Percentiles rank a stretch among this genome's conserved stretches.
These are phyloP conservation scores for Hypsizygus marmoreus DNA, from an alignment of 768 basidiomycete species.

Conservation along the genomic window DNA sequence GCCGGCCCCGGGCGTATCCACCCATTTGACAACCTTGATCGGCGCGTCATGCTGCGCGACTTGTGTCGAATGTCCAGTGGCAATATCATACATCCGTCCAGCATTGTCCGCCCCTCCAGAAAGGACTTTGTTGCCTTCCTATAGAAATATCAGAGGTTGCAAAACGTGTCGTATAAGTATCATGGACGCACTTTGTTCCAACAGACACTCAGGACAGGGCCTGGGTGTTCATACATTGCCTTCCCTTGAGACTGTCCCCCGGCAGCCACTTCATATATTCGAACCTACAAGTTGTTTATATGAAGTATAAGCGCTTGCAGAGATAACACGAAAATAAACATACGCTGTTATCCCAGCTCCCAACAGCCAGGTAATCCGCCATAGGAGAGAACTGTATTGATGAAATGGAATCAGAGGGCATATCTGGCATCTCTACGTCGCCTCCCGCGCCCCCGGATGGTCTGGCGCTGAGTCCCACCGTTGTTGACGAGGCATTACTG, in stretches of 20 bases:
- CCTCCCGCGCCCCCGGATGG: slow-evolving; percentile 56
- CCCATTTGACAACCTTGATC: slow-evolving; percentile 79
- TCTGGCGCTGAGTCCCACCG: slow-evolving; percentile 29
- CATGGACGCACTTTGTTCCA: slow-evolving; percentile 80
- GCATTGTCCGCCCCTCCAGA: slow-evolving; percentile 96
- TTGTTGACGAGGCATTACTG: no score
- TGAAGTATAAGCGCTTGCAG: slow-evolving; percentile 10
- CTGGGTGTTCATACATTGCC: slow-evolving; percentile 90
- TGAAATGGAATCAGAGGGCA: slow-evolving; percentile 87
- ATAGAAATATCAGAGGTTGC: slow-evolving; percentile 10
- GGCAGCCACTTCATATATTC: slow-evolving; percentile 87
- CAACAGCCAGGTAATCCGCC: slow-evolving; percentile 89
- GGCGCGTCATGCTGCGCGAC: slow-evolving; percentile 92
- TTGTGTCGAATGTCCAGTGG: slow-evolving; percentile 78
- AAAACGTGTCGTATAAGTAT: slow-evolving; percentile 2
- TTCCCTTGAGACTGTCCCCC: slow-evolving; percentile 84
- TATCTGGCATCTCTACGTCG: slow-evolving; percentile 80
- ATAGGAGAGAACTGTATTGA: slow-evolving; percentile 81
- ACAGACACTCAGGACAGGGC: slow-evolving; percentile 82
- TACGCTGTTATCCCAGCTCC: slow-evolving; percentile 93
- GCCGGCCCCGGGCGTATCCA: slow-evolving; percentile 72
- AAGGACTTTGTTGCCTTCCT: slow-evolving; percentile 91
- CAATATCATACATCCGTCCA: slow-evolving; percentile 89
- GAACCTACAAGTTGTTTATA: slow-evolving; percentile 58
- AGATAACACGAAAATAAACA: slow-evolving; percentile 20